Percentiles rank a stretch among this genome's conserved stretches.
phyloP scores from a whole-genome alignment of 371 early-diverging fungal genomes.

The Lichtheimia corymbifera region DNA sequence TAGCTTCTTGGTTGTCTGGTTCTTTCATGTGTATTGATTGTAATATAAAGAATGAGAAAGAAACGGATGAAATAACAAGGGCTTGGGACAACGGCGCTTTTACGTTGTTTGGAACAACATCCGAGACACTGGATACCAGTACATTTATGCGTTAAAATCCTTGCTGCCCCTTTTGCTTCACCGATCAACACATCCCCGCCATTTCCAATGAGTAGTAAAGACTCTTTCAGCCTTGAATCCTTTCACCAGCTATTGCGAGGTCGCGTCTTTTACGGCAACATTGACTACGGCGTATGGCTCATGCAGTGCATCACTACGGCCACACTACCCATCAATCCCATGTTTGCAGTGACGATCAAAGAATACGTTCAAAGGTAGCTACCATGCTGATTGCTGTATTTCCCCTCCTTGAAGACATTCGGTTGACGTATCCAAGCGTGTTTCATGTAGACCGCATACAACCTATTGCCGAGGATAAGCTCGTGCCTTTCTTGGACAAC shows the following conservation, averaged over 20 bases:
- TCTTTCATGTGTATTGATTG: too few species aligned
- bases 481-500: slow-evolving; percentile 28
- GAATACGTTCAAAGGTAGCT: slow-evolving; percentile 42
- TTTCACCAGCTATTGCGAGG: slow-evolving; percentile 38
- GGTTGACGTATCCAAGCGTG: slow-evolving; percentile 10
- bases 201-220: slow-evolving; percentile 2
- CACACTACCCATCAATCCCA: slow-evolving; percentile 35
- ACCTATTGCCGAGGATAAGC: slow-evolving; percentile 31
- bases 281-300: slow-evolving; percentile 37
- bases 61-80: too few species aligned
- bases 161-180: too few species aligned
- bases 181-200: too few species aligned
- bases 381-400: neutral
- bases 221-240: slow-evolving; percentile 34
- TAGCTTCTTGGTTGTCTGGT: too few species aligned
- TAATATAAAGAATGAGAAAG: too few species aligned
- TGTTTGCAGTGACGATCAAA: slow-evolving; percentile 35
- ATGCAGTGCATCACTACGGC: slow-evolving; percentile 37
- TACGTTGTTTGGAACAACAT: too few species aligned
- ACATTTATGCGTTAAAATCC: too few species aligned
- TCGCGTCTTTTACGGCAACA: slow-evolving; percentile 29
- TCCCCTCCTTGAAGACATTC: neutral
- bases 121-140: too few species aligned
- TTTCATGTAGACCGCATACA: slow-evolving; percentile 29
- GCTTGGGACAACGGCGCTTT: too few species aligned